phyloP scores from a whole-genome alignment of 805 yeast species.

The Saccharomycopsis guyanensis region DNA sequence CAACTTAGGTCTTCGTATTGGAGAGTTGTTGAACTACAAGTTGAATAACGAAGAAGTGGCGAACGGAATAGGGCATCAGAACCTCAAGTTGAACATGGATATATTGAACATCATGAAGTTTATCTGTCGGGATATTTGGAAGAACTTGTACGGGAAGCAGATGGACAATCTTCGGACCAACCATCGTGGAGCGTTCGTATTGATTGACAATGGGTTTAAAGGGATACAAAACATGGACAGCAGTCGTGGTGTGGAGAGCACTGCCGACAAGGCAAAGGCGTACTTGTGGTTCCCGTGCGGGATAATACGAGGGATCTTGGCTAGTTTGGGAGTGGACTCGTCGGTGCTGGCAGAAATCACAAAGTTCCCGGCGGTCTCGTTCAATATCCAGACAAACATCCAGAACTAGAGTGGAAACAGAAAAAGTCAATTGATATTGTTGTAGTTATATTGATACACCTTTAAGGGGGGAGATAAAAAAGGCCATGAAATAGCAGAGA shows the following conservation, averaged over 20 bases:
- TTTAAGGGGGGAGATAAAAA: no score
- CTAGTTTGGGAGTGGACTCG: constrained; percentile 61
- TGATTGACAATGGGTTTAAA: constrained; percentile 60
- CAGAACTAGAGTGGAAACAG: no score
- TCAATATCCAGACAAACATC: constrained; percentile 55
- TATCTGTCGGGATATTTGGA: constrained; percentile 90
- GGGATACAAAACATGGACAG: constrained; percentile 46
- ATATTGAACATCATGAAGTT: constrained; percentile 82
- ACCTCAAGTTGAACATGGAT: constrained; percentile 44
- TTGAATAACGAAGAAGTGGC: constrained; percentile 40
- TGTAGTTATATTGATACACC: no score
- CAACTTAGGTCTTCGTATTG: constrained; percentile 53
- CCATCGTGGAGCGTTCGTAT: constrained; percentile 61
- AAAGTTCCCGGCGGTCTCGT: constrained; percentile 60
- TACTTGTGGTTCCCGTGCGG: constrained; percentile 73
- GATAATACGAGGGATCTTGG: constrained; percentile 61
- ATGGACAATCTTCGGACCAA: constrained; percentile 90
- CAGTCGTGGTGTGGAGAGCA: constrained; percentile 35
- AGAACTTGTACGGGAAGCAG: constrained; percentile 67
- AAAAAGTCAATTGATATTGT: no score
- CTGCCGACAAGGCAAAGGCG: constrained; percentile 36
- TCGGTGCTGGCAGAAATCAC: constrained; percentile 56
- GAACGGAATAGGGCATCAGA: constrained; percentile 26
- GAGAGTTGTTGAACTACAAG: constrained; percentile 32
- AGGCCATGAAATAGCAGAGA: background rate